Base-by-base conservation (phyloP, 176 grass and related monocot species). In the Oryza glaberrima region DNA sequence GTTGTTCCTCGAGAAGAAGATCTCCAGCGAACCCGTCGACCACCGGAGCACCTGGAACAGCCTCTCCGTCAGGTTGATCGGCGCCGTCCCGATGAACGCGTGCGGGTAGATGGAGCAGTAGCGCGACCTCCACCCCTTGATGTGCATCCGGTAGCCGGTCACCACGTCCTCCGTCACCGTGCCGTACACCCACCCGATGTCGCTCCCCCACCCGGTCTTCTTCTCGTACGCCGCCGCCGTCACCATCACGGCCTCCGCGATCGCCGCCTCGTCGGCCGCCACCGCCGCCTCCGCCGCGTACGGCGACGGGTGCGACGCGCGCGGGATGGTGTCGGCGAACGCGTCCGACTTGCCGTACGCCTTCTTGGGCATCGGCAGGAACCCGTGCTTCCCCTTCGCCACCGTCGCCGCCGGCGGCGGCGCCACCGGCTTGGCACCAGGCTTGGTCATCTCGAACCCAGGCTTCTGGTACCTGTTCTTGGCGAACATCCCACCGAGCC, bases 1-100 rank as follows among this genome's bases (percentile, higher is more conserved):
- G 85, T 98, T 98, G 80, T 90, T 98, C 81, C 71, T 47, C 28
- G 93, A 95, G 89, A 98, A 98, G 93, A 98, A 98, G 84, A 98
- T 93, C 89, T 98, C 96, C 1, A 98, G 91, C 2, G 96, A 95
- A 0, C 96, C 96, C 13, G 90, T 93, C 0, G 91, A 94, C 93
- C 96, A 95, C 4, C 92, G 85, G 28, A 94, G 96, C 71, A 98
- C 91, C 90, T 81, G 90, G 93, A 56, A 91, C 14, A 94, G 90
- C 44, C 93, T 80, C 78, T 94, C 93, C 6, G 93, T 94, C 0
- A 94, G 82, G 90, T 94, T 94, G 79, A 94, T 94, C 6, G 93
- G 93, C 1, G 93, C 93, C 11, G 93, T 94, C 30, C 93, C 93
- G 90, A 91, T 91, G 85, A 94, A 94, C 19, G 93, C 93, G 69